These are phyloP conservation scores for Sutorius australiensis DNA, from an alignment of 768 basidiomycete genomes.

Conservation along the genomic window DNA sequence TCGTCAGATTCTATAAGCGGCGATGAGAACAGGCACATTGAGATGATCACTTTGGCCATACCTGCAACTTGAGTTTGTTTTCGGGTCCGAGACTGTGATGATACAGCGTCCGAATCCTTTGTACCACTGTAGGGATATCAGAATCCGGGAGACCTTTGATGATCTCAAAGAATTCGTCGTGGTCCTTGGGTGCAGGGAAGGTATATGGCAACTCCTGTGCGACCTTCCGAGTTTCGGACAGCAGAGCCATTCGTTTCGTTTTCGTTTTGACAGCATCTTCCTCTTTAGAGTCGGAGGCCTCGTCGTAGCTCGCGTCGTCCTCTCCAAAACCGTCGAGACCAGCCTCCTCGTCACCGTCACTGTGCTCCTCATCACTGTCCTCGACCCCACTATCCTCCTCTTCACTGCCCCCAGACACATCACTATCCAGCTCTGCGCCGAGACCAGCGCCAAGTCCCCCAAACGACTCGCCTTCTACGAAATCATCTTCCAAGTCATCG, in stretches of 20 bases:
- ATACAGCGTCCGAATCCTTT: conserved; percentile 86
- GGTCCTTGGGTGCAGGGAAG: conserved; percentile 81
- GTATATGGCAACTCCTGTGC: conserved; percentile 81
- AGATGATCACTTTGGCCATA: conserved; percentile 30
- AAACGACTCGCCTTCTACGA: conserved; percentile 39
- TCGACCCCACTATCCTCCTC: conserved; percentile 35
- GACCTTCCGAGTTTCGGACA: conserved; percentile 29
- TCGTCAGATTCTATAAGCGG: conserved; percentile 55
- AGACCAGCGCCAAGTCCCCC: conserved; percentile 34
- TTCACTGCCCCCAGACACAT: conserved; percentile 32
- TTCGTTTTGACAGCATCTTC: conserved; percentile 42
- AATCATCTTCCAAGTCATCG: conserved; percentile 94
- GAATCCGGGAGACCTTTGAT: conserved; percentile 65
- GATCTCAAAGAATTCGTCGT: conserved; percentile 88
- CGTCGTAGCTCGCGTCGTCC: conserved; percentile 36
- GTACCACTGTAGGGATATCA: conserved; percentile 75
- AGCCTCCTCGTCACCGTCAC: conserved; percentile 31
- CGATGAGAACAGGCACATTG: not conserved
- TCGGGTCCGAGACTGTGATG: conserved; percentile 90
- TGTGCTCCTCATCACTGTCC: conserved; percentile 23
- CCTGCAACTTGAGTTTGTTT: conserved; percentile 92
- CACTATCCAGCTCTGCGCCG: conserved; percentile 40
- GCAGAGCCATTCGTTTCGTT: conserved; percentile 30
- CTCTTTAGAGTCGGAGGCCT: conserved; percentile 33
- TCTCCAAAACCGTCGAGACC: conserved; percentile 32